A percentile compares a stretch with the other conserved stretches of the same genome.
Evolutionary conservation across 2,329 filamentous ascomycete genomes (phyloP).

Genomic region (Xylaria sp.): DNA sequence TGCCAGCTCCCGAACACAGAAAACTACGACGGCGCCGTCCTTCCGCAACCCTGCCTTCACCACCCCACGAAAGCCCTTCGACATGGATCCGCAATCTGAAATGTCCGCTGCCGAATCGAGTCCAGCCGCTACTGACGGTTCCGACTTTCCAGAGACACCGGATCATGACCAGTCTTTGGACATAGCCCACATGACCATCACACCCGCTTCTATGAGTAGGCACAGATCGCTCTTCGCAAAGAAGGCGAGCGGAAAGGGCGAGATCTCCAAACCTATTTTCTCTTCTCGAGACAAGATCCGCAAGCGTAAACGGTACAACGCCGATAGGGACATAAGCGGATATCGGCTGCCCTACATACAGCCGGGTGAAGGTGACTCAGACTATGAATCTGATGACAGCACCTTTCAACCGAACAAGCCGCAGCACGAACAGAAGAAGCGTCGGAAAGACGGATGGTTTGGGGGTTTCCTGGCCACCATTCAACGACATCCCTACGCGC

Average conservation of each 20-base stretch:
- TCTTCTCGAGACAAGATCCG: constrained; percentile 58
- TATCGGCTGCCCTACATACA: constrained; percentile 56
- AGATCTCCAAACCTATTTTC: constrained; percentile 61
- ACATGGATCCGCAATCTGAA: constrained; percentile 64
- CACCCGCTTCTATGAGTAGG: constrained; percentile 60
- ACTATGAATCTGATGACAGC: constrained; percentile 62
- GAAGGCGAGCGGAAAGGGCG: constrained; percentile 69
- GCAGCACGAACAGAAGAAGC: constrained; percentile 37
- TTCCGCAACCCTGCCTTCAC: constrained; percentile 74
- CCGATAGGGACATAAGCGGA: constrained; percentile 64
- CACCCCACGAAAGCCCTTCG: constrained; percentile 68
- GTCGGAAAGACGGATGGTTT: constrained; percentile 54
- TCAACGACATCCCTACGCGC: constrained; percentile 67
- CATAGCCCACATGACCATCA: constrained; percentile 56
- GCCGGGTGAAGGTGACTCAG: constrained; percentile 57
- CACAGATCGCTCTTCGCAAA: constrained; percentile 52
- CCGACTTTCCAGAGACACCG: constrained; percentile 64
- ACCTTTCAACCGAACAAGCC: constrained; percentile 44
- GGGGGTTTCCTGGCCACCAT: constrained; percentile 60
- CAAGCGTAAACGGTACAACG: constrained; percentile 64
- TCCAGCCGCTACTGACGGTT: constrained; percentile 67
- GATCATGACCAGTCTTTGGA: constrained; percentile 60
- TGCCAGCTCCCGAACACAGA: constrained; percentile 54
- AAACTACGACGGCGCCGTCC: constrained; percentile 58
- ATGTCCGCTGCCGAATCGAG: constrained; percentile 69